Evolutionary conservation across 257 asterid genomes (phyloP), one percentile per base, ranked within the genome.

Genomic region (Capsicum baccatum): DNA sequence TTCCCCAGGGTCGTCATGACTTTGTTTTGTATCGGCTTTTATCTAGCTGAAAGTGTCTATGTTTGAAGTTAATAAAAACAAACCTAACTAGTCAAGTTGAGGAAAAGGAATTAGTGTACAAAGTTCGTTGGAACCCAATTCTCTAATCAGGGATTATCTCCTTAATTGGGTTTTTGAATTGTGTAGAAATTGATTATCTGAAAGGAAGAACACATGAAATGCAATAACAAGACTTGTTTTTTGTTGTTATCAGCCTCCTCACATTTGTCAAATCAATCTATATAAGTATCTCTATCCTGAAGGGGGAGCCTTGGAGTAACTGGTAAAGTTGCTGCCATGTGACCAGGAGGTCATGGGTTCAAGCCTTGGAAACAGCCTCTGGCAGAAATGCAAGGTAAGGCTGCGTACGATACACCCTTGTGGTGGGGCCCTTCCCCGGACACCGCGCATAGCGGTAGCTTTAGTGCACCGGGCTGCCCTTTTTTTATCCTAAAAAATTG

Each of bases 91-190:
- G 42, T 73, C 80, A 73, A 42, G 44, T 19, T 48, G 42, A 48
- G 59, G 3, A 48, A 73, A 48, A 73, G 39, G 80, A 73, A 48
- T 11, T 73, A 19, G 80, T 12, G 60, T 48, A 59, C 13, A 9
- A 73, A 48, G 59, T 73, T 50, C 6, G 19, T 73, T 19, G 12
- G 80, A 19, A 21, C 68, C 13, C 68, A 62, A 19, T 62, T 62
- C 68, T 62, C 33, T 62, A 73, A 48, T 19, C 58, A 73, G 42
- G 80, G 80, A 73, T 73, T 73, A 73, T 73, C 80, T 73, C 80
- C 47, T n/a, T 48, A 47, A 21, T 21, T 10, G 58, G 16, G 2
- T 73, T 47, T 11, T 73, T 37, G 19, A 73, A 47, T 55, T 73
- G 80, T 47, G n/a, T 17, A 17, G n/a, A 19, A 47, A 26, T 47